These are phyloP conservation scores for Crithidia brevicula DNA, from an alignment of 208 protist species.

Conservation along the genomic window DNA sequence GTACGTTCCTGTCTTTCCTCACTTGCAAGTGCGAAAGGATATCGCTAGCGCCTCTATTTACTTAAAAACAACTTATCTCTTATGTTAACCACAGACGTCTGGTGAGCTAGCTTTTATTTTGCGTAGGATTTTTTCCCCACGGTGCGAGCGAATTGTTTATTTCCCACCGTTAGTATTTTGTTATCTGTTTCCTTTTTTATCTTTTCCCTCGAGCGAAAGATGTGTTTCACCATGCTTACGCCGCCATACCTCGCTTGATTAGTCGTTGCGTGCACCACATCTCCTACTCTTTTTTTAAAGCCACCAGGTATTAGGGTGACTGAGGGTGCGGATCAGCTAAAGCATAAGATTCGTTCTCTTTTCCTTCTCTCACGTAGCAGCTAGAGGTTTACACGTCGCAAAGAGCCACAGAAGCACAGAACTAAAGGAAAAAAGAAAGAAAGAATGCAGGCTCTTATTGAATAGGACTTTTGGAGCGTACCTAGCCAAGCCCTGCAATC, in stretches of 20 bases:
- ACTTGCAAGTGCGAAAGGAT: not conserved
- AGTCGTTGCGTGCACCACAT: not conserved
- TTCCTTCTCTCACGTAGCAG: constrained; percentile 20
- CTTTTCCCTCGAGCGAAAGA: not conserved
- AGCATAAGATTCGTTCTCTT: constrained; percentile 1
- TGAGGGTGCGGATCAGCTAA: not conserved
- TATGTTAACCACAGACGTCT: constrained; percentile 15
- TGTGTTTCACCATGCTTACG: constrained; percentile 2
- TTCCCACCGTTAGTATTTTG: constrained; percentile 29
- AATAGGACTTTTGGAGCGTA: no score
- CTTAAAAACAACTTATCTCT: constrained; percentile 14
- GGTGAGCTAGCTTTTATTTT: constrained; percentile 17
- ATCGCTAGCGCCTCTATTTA: constrained; percentile 19
- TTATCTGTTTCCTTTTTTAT: constrained; percentile 9
- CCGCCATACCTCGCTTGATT: not conserved
- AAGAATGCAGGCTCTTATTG: not conserved
- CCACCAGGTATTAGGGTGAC: not conserved
- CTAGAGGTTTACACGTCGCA: constrained; percentile 15
- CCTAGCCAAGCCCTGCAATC: no score
- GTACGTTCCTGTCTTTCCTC: not conserved
- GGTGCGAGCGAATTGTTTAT: constrained; percentile 5
- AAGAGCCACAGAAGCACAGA: constrained; percentile 15
- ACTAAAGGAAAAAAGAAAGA: not conserved
- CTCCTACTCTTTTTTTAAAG: not conserved
- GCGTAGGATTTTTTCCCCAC: constrained; percentile 16